These are phyloP conservation scores for Cyclaneusma minus DNA, from an alignment of 2,329 filamentous ascomycete species.

Conservation along the genomic window DNA sequence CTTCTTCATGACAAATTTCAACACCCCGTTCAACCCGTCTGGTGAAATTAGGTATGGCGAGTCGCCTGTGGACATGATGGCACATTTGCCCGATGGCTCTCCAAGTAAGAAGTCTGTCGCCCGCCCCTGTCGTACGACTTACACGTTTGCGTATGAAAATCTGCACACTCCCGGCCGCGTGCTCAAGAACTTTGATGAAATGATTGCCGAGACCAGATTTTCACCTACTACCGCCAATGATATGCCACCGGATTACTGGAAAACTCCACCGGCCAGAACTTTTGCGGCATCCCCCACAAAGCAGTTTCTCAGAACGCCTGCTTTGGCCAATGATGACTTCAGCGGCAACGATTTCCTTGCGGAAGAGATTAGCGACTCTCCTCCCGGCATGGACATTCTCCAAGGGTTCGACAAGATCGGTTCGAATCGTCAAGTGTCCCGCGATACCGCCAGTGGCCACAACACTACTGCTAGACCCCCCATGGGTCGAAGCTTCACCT, in stretches of 20 bases:
- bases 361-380: slow-evolving; percentile 43
- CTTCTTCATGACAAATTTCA: slow-evolving; percentile 34
- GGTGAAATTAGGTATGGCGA: slow-evolving; percentile 20
- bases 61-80: slow-evolving; percentile 1
- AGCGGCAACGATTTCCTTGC: slow-evolving; percentile 37
- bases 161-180: too few relatives aligned
- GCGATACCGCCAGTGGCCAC: slow-evolving; percentile 10
- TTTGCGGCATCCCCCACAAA: too few relatives aligned
- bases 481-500: slow-evolving; percentile 17
- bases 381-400: slow-evolving; percentile 51
- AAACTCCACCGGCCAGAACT: too few relatives aligned
- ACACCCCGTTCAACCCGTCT: slow-evolving; percentile 48
- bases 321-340: slow-evolving; percentile 34
- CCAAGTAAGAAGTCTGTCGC: too few relatives aligned
- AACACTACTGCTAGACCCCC: slow-evolving; percentile 10
- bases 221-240: too few relatives aligned
- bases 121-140: too few relatives aligned
- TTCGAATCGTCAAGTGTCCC: slow-evolving; percentile 9
- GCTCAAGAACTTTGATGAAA: too few relatives aligned
- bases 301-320: too few relatives aligned
- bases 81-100: slow-evolving; percentile 19
- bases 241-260: too few relatives aligned
- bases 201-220: too few relatives aligned
- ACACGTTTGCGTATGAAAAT: too few relatives aligned
- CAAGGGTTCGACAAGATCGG: slow-evolving; percentile 67